Percentiles rank a stretch among this genome's conserved stretches.
phyloP scores from a whole-genome alignment of 148 eudicot genomes.

The Heliamphora exappendiculata region DNA sequence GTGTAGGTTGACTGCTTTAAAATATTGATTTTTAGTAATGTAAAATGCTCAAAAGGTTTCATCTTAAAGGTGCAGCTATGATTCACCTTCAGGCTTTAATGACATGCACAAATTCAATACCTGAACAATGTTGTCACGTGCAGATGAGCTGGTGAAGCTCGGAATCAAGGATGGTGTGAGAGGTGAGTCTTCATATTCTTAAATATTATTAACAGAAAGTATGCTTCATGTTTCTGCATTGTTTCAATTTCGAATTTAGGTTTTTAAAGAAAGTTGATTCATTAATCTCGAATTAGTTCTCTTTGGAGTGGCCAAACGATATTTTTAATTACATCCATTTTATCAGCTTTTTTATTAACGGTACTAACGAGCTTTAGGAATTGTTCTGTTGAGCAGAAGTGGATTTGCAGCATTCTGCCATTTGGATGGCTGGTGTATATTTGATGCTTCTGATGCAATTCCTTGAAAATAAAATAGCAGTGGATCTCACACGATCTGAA shows the following conservation, averaged over 20 bases:
- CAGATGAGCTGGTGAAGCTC: constrained; percentile 81
- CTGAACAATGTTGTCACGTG: constrained; percentile 25
- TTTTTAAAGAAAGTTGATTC: background rate
- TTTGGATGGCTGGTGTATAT: constrained; percentile 94
- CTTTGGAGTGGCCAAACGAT: background rate
- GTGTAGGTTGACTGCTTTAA: background rate
- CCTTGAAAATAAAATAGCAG: constrained; percentile 89
- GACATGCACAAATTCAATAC: constrained; percentile 4
- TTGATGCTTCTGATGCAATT: constrained; percentile 93
- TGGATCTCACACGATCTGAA: constrained; percentile 89
- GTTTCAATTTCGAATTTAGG: background rate
- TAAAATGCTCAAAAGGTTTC: background rate
- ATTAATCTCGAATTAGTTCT: background rate
- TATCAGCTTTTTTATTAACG: background rate
- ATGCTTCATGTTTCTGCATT: background rate
- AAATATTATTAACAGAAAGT: background rate
- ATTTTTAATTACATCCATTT: background rate
- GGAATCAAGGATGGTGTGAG: constrained; percentile 67
- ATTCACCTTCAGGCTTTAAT: background rate
- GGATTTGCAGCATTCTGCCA: constrained; percentile 84
- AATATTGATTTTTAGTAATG: background rate
- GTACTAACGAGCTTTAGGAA: constrained; percentile 10
- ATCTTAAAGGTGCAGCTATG: background rate
- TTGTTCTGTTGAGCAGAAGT: constrained; percentile 55
- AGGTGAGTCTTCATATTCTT: constrained; percentile 38